Percentiles rank a stretch among this genome's conserved stretches.
Evolutionary conservation across 2,329 filamentous ascomycete genomes (phyloP).

Genomic region (Nectriaceae sp.): DNA sequence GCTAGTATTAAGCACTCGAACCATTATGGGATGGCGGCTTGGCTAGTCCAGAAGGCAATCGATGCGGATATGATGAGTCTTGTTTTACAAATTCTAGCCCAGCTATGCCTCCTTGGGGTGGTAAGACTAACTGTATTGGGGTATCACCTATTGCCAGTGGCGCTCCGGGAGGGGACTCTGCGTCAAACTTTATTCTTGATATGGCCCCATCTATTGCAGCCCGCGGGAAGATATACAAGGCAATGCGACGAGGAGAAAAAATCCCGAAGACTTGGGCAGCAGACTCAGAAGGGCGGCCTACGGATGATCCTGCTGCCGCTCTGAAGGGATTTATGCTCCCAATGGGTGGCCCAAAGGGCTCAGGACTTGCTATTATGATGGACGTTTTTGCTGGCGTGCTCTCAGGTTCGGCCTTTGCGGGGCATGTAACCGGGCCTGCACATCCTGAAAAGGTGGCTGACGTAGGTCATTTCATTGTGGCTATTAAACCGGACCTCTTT

Average conservation of each 20-base stretch:
- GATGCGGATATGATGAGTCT: conserved; percentile 68
- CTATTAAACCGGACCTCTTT: conserved; percentile 72
- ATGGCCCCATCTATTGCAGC: conserved; percentile 70
- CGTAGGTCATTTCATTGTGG: conserved; percentile 72
- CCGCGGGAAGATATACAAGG: conserved; percentile 69
- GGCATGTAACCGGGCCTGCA: conserved; percentile 73
- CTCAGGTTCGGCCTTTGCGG: conserved; percentile 75
- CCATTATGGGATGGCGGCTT: conserved; percentile 80
- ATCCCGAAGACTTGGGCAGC: conserved; percentile 73
- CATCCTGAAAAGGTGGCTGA: conserved; percentile 66
- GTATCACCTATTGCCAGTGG: conserved; percentile 74
- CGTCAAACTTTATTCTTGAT: conserved; percentile 67
- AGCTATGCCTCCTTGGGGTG: conserved; percentile 71
- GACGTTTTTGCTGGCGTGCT: conserved; percentile 80
- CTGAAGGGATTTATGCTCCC: conserved; percentile 78
- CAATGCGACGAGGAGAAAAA: conserved; percentile 62
- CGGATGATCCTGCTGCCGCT: conserved; percentile 69
- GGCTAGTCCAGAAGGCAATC: conserved; percentile 73
- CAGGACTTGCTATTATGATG: conserved; percentile 77
- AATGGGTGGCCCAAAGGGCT: conserved; percentile 81
- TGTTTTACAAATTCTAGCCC: conserved; percentile 71
- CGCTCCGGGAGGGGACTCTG: conserved; percentile 59
- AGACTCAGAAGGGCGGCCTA: conserved; percentile 66
- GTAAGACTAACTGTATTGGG: conserved; percentile 66
- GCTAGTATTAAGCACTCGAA: conserved; percentile 73